Base-by-base conservation (phyloP, 768 basidiomycete species). In the Trametes cingulata region DNA sequence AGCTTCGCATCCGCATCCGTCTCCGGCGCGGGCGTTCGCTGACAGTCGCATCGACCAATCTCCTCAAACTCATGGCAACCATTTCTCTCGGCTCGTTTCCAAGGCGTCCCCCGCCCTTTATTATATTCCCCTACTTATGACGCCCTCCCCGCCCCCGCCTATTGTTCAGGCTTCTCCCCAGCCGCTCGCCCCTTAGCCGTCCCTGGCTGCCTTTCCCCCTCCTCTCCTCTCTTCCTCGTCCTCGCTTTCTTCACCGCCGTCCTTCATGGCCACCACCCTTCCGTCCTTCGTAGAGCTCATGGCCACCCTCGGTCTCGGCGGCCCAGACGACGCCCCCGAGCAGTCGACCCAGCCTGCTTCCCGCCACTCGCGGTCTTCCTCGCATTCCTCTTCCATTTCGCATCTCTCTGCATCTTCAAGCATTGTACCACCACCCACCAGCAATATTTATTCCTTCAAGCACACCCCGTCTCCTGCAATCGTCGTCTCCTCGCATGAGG, bases 221-320 rank as follows among this genome's bases (percentile, higher is more conserved):
- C 60, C 54, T 22, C 61, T 40, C 56, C 25, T 22, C 33, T 56
- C 25, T 40, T 33, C 58, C 45, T 39, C 24, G 36, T 41, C 58
- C 12, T 39, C 68, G 35, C 60, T 20, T 19, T 24, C 36, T 33
- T 72, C 64, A 58, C 52, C 65, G 66, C 67, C 65, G 66, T 66
- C 70, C 52, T 49, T 64, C 68, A 90, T 87, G 87, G 77, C 87
- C 71, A 79, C 87, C 70, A 74, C 88, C 68, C 85, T 93, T 67
- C 91, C 91, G 69, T 92, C 91, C 57, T 93, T 93, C 72, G 85
- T 91, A 59, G 86, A 92, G 76, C 88, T 93, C 71, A 91, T 93
- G 90, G 84, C 84, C 63, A 84, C 91, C 61, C 79, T 93, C 66
- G 91, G 89, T 64, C 79, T 93, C 73, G 84, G 89, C 65, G 80